Evolutionary conservation across 2,329 filamentous ascomycete genomes (phyloP).

Genomic region (Claviceps sp.): DNA sequence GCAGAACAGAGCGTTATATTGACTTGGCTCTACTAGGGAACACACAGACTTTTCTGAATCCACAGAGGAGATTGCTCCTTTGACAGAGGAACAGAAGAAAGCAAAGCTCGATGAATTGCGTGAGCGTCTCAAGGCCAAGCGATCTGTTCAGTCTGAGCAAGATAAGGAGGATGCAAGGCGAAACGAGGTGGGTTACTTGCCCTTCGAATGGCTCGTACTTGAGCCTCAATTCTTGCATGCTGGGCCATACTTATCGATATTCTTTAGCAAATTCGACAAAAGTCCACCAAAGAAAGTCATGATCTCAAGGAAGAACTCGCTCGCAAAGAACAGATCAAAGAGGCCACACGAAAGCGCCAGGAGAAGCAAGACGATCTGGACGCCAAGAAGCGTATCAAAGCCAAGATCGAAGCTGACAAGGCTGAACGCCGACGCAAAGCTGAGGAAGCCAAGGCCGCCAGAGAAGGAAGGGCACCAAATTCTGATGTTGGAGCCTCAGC

Average conservation of each 20-base stretch:
- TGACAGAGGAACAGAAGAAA: conserved; percentile 87
- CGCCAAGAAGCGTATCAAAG: conserved; percentile 79
- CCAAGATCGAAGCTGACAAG: conserved; percentile 91
- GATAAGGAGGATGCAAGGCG: conserved; percentile 74
- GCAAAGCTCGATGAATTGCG: conserved; percentile 64
- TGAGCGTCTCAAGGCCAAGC: conserved; percentile 59
- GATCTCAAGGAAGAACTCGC: conserved; percentile 81
- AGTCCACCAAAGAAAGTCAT: conserved; percentile 78
- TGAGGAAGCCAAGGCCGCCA: conserved; percentile 70
- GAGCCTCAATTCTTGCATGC: not conserved
- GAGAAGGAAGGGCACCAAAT: conserved; percentile 56
- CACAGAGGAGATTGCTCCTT: conserved; percentile 76
- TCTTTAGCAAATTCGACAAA: conserved; percentile 56
- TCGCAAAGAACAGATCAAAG: conserved; percentile 83
- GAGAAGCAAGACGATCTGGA: conserved; percentile 80
- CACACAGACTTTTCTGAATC: conserved; percentile 90
- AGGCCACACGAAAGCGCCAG: conserved; percentile 70
- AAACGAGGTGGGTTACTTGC: conserved; percentile 56
- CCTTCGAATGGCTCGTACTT: not conserved
- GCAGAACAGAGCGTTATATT: not conserved
- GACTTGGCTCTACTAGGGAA: conserved; percentile 34
- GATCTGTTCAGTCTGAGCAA: conserved; percentile 49
- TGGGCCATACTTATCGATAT: not conserved
- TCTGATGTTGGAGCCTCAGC: conserved; percentile 22
- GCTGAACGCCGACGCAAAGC: conserved; percentile 75